Conservation (phyloP, 2,329 filamentous ascomycete genomes). For the Blastomyces parvus region DNA sequence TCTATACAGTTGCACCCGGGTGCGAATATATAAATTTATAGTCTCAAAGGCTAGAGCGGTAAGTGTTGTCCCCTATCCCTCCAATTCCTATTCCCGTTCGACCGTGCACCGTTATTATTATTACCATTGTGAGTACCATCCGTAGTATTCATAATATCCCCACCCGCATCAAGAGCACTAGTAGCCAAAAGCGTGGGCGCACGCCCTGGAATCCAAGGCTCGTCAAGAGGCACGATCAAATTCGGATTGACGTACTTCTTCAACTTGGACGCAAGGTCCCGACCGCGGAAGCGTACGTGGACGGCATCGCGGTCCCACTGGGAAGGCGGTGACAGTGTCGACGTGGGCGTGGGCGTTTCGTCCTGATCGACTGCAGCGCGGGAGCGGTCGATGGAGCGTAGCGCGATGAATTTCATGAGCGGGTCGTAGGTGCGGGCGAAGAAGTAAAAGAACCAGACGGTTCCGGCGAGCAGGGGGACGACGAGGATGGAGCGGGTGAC, state of each 20-base stretch:
- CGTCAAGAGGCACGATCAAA: constrained; percentile 36
- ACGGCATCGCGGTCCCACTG: constrained; percentile 37
- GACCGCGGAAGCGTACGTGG: constrained; percentile 33
- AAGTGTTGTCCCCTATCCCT: neutral
- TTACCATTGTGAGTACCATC: neutral
- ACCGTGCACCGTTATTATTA: neutral
- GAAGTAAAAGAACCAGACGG: constrained; percentile 81
- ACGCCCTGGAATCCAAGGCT: constrained; percentile 35
- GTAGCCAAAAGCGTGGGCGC: neutral
- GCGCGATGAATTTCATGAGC: constrained; percentile 81
- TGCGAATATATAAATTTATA: neutral
- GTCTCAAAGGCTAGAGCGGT: neutral
- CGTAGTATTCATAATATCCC: neutral
- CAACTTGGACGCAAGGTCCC: constrained; percentile 31
- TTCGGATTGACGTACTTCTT: constrained; percentile 42
- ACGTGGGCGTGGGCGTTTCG: constrained; percentile 29
- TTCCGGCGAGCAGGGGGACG: constrained; percentile 65
- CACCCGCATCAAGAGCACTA: neutral
- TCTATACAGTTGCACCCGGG: neutral
- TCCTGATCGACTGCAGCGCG: constrained; percentile 25
- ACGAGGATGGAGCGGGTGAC: constrained; percentile 65
- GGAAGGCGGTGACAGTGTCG: constrained; percentile 33
- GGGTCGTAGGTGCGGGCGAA: constrained; percentile 76
- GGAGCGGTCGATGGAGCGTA: constrained; percentile 67
- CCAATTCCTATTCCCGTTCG: constrained; percentile 4